Evolutionary conservation across 2,329 filamentous ascomycete genomes (phyloP), one percentile per base, ranked within the genome.

Genomic region (Dothistroma septosporum): DNA sequence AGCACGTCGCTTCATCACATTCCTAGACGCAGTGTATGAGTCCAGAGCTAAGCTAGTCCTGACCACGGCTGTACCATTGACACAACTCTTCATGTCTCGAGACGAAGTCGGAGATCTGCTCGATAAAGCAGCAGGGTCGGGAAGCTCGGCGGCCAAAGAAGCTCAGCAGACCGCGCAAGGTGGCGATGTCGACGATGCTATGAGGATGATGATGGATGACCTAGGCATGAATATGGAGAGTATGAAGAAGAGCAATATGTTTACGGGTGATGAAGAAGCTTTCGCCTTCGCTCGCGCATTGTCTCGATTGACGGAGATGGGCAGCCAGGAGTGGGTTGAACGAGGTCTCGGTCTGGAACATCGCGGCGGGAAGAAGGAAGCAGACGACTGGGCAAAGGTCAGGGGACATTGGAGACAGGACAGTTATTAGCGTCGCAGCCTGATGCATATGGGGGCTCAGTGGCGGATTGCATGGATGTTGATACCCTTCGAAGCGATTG

Each of bases 11-110:
- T 97, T 99, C 76, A 99, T 99, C 74, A 99, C 93, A 0, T 97
- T 99, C 69, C 91, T 99, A 66, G 94, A 99, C 74, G 93, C 94
- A 6, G 88, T 97, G 4, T 99, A 99, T 73, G 94, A 99, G 76
- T 82, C 83, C 31, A 85, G 93, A 75, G 92, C 92, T n/a, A 97
- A 97, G 77, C 84, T 99, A 8, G 93, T 97, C 16, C 84, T 99
- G 59, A 99, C 94, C 0, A 92, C 90, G 2, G 91, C 87, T 46
- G 90, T 92, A 53, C 91, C 93, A 0, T 80, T 99, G 1, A 85
- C 86, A 8, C 87, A 96, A 73, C 85, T 97, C 35, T 99, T 97
- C 62, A 72, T 76, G 61, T 70, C 72, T 9, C 65, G 69, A 19
- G 68, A 75, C 46, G 79, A 81, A 66, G 69, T 81, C 57, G 71